Percentiles rank a stretch among this genome's conserved stretches.
These are phyloP conservation scores for Thalia dealbata DNA, from an alignment of 176 grass and related monocot genomes.

Conservation along the genomic window DNA sequence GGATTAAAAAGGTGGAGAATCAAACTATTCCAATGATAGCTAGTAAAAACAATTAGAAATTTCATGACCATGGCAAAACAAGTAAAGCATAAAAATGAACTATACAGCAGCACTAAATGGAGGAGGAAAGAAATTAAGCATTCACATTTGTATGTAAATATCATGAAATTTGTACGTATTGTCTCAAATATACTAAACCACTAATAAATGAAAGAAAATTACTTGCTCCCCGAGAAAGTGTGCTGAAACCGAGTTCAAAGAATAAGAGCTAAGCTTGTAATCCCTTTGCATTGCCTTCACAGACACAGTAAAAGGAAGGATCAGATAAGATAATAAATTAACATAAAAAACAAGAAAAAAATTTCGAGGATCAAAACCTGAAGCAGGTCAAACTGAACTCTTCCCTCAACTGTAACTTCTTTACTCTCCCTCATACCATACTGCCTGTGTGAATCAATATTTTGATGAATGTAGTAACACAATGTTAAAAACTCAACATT, in stretches of 20 bases:
- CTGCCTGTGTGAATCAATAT: conserved; percentile 44
- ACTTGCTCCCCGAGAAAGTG: conserved; percentile 97
- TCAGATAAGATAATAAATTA: neutral
- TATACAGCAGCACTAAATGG: too few species aligned
- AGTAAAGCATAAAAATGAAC: too few species aligned
- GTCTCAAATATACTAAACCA: neutral
- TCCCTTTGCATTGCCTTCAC: conserved; percentile 82
- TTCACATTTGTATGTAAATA: too few species aligned
- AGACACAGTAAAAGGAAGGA: neutral
- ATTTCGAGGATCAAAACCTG: conserved; percentile 44
- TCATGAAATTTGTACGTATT: too few species aligned
- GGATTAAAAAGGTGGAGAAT: too few species aligned
- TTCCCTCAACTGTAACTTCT: conserved; percentile 90
- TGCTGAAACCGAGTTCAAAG: conserved; percentile 92
- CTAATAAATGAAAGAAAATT: conserved; percentile 28
- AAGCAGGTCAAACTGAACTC: conserved; percentile 95
- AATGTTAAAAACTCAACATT: neutral
- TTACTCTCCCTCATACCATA: conserved; percentile 93
- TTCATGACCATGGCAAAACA: too few species aligned
- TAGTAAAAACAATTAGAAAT: too few species aligned
- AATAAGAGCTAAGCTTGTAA: conserved; percentile 98
- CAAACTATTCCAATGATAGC: too few species aligned
- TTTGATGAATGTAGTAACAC: neutral
- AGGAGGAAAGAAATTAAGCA: too few species aligned
- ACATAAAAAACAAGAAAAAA: neutral